Evolutionary conservation across 441 rosid species (phyloP).

Genomic region (Erodium texanum): DNA sequence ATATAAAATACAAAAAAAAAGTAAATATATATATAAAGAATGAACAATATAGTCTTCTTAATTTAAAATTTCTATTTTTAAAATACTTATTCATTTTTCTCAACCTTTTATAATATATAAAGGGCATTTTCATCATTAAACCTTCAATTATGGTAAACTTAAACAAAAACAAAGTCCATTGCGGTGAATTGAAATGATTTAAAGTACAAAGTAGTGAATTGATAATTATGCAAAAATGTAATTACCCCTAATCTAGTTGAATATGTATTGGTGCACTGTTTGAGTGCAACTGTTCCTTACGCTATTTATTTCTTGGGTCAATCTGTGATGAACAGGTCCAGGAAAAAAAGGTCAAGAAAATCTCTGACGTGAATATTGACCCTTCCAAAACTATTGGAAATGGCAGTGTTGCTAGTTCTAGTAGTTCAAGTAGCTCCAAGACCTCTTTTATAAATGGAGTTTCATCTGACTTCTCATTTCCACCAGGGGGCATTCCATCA

Average conservation of each 20-base stretch:
- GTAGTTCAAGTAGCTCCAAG: constrained; percentile 34
- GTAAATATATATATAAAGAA: too few species aligned
- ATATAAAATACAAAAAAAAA: too few species aligned
- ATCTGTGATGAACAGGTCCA: constrained; percentile 50
- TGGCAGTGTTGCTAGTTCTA: constrained; percentile 50
- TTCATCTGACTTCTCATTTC: constrained; percentile 47
- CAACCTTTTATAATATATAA: too few species aligned
- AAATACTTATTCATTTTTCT: too few species aligned
- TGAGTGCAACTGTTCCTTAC: background rate
- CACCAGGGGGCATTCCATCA: constrained; percentile 68
- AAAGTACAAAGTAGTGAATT: too few species aligned
- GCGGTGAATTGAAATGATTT: too few species aligned
- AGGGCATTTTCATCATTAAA: too few species aligned
- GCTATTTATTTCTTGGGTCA: background rate
- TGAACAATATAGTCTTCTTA: too few species aligned
- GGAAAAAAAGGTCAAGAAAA: constrained; percentile 89
- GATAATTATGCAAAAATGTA: too few species aligned
- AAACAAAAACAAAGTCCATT: too few species aligned
- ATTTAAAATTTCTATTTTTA: too few species aligned
- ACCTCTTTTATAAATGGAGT: constrained; percentile 56
- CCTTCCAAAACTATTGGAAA: constrained; percentile 55
- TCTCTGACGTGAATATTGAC: constrained; percentile 72
- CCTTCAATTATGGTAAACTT: too few species aligned
- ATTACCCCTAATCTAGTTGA: background rate
- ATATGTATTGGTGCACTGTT: background rate